phyloP scores from a whole-genome alignment of 1,284 basidiomycete genomes.

The Ustilago cynodontis region DNA sequence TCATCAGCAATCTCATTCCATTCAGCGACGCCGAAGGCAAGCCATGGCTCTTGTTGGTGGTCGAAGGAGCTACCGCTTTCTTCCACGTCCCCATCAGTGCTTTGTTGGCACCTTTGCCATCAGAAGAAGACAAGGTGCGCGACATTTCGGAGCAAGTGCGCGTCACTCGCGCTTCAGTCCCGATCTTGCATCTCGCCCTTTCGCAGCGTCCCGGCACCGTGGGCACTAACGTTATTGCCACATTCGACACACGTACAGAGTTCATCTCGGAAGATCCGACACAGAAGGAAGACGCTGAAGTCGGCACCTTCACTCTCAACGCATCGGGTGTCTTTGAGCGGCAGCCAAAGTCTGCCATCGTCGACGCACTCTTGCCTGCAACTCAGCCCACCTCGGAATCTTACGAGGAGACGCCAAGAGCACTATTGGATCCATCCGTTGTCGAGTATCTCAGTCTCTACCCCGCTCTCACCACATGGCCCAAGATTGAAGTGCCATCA shows the following conservation, averaged over 20 bases:
- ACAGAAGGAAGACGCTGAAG: slow-evolving; percentile 16
- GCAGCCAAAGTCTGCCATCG: slow-evolving; percentile 15
- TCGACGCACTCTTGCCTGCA: slow-evolving; percentile 32
- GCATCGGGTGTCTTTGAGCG: slow-evolving; percentile 23
- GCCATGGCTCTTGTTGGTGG: slow-evolving; percentile 47
- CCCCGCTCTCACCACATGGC: slow-evolving; percentile 58
- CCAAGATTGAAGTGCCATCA: slow-evolving; percentile 55
- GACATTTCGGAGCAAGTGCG: slow-evolving; percentile 36
- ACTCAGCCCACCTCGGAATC: slow-evolving; percentile 15
- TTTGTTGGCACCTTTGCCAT: slow-evolving; percentile 21
- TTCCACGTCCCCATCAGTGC: slow-evolving; percentile 47
- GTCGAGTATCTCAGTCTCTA: slow-evolving; percentile 56
- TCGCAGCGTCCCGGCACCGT: slow-evolving; percentile 1
- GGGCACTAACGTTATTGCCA: slow-evolving; percentile 22
- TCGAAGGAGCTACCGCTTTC: slow-evolving; percentile 61
- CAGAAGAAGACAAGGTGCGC: slow-evolving; percentile 22
- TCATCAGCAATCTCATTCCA: slow-evolving; percentile 50
- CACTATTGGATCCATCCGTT: slow-evolving; percentile 31
- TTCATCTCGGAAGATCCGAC: slow-evolving; percentile 24
- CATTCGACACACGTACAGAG: slow-evolving; percentile 45
- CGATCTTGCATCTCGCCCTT: slow-evolving; percentile 46
- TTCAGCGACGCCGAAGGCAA: slow-evolving; percentile 37
- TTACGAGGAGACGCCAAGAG: slow-evolving; percentile 13
- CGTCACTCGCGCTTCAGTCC: slow-evolving; percentile 37
- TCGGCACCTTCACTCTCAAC: slow-evolving; percentile 21